Base-by-base conservation (phyloP, 495 filamentous ascomycete species). In the Wilcoxina mikolae region DNA sequence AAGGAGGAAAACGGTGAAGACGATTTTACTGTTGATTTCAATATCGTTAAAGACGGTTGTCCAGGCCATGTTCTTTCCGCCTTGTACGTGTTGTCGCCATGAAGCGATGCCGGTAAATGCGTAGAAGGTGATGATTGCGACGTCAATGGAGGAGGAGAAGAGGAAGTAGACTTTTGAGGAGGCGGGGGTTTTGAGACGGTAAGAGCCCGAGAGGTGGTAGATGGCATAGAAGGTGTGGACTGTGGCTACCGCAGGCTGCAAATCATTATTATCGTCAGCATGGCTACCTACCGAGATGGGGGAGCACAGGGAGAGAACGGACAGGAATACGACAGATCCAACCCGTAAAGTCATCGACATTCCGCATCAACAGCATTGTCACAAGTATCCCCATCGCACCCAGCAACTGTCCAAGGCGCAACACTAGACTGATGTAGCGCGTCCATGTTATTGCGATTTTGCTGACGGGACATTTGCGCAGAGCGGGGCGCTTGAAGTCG, bases 251-350 rank as follows among this genome's bases (percentile, higher is more conserved):
- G 60, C 56, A 9, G 60, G 60, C 60, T 62, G 3, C 12, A n/a
- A n/a, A n/a, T n/a, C n/a, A n/a, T n/a, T n/a, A n/a, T n/a, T n/a
- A n/a, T n/a, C n/a, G 9, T 20, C 28, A 27, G 44, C 26, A 28
- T 25, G 3, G 11, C 3, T 24, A n/a, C n/a, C 24, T 9, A 31
- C 31, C n/a, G 15, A 23, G 12, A 3, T 15, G 12, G 1, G 25
- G 25, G n/a, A 22, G 5, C 24, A 10, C 18, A 11, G 18, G n/a
- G 12, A 9, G 7, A 15, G 35, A 4, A 31, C 58, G 26, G 48
- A 61, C 59, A 15, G 60, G 60, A 4, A 52, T 44, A 10, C 60
- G 60, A 35, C 55, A 59, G 15, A 63, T 55, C 60, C 60, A 63
- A 20, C 60, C 60, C 3, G 60, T 62, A 1, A 52, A 51, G 3